Percentiles rank a stretch among this genome's conserved stretches.
Conservation (phyloP, 495 filamentous ascomycete species). For the Hypomontagnella monticulosa region DNA sequence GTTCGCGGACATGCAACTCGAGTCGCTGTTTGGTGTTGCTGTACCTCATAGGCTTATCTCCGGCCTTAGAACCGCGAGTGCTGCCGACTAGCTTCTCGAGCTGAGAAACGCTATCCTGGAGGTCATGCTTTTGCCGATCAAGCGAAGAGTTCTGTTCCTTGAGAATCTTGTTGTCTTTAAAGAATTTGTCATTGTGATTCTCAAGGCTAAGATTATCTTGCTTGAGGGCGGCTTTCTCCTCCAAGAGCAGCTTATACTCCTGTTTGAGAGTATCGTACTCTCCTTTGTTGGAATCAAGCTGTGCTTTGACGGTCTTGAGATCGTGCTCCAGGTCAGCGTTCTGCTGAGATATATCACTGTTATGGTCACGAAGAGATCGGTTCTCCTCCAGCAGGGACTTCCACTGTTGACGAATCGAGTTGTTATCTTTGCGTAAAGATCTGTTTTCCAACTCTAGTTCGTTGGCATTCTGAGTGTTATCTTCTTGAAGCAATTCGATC, state of each 20-base stretch:
- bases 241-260: constrained; percentile 34
- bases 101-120: constrained; percentile 49
- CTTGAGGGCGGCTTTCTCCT: constrained; percentile 52
- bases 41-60: constrained; percentile 32
- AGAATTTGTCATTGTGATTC: constrained; percentile 57
- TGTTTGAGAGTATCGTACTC: constrained; percentile 49
- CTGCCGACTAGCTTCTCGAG: constrained; percentile 47
- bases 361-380: constrained; percentile 41
- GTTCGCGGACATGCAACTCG: constrained; percentile 23
- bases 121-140: constrained; percentile 41
- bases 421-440: constrained; percentile 47
- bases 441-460: constrained; percentile 47
- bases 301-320: constrained; percentile 48
- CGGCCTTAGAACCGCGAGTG: too few relatives aligned
- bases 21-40: constrained; percentile 36
- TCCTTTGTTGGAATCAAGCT: constrained; percentile 46
- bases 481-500: constrained; percentile 42
- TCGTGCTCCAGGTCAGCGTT: constrained; percentile 53
- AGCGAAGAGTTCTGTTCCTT: constrained; percentile 52
- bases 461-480: constrained; percentile 12
- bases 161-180: constrained; percentile 57
- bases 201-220: constrained; percentile 57
- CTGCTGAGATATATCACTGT: constrained; percentile 41
- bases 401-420: constrained; percentile 42
- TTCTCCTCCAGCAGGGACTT: constrained; percentile 44